Evolutionary conservation across 2,329 filamentous ascomycete genomes (phyloP).

Genomic region (Amauroascus verrucosus): DNA sequence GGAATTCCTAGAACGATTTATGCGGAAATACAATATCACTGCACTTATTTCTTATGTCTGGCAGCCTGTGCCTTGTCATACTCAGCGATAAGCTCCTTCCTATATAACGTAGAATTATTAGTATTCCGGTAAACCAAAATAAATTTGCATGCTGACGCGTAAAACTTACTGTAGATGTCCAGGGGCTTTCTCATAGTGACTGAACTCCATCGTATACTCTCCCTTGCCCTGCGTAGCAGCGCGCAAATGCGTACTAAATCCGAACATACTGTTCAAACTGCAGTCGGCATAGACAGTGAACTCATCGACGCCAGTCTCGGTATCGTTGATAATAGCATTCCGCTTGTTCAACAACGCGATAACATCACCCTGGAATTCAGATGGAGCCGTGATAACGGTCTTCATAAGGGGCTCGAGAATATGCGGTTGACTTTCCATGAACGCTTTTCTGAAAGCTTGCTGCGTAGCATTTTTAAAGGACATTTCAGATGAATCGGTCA

Average conservation of each 20-base stretch:
- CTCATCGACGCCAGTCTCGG: conserved; percentile 85
- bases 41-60: conserved; percentile 51
- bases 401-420: conserved; percentile 97
- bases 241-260: conserved; percentile 81
- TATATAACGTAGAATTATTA: conserved; percentile 18
- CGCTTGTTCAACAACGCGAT: conserved; percentile 95
- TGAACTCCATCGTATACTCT: conserved; percentile 98
- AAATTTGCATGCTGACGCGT: too few relatives aligned
- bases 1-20: background rate
- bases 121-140: background rate
- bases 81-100: conserved; percentile 57
- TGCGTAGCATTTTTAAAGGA: conserved; percentile 91
- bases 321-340: conserved; percentile 88
- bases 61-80: conserved; percentile 57
- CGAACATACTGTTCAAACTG: conserved; percentile 94
- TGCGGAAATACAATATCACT: background rate
- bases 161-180: conserved; percentile 69
- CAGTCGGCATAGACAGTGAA: conserved; percentile 89
- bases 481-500: conserved; percentile 95
- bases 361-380: conserved; percentile 95
- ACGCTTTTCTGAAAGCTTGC: conserved; percentile 92
- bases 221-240: conserved; percentile 96
- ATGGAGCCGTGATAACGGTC: conserved; percentile 88
- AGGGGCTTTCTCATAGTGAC: conserved; percentile 81
- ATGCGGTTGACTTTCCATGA: conserved; percentile 66